These are phyloP conservation scores for Pulicaria dysenterica DNA, from an alignment of 129 eudicot genomes.

Conservation along the genomic window DNA sequence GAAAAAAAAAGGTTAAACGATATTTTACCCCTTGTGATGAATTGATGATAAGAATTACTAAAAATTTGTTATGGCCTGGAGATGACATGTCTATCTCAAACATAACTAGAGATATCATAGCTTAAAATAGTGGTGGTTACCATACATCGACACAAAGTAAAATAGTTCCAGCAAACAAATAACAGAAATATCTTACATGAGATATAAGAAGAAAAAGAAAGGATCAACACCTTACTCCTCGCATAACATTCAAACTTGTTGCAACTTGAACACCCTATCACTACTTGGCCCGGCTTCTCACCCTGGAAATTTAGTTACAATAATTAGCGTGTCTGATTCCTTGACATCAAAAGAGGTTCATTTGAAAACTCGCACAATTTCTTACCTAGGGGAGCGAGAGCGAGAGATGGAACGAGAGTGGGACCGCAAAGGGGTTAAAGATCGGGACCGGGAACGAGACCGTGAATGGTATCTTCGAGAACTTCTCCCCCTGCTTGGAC, in stretches of 20 bases:
- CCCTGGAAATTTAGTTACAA: slow-evolving; percentile 48
- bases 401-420: slow-evolving; percentile 52
- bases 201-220: slow-evolving; percentile 6
- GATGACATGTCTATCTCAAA: background rate
- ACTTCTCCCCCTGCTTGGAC: slow-evolving; percentile 76
- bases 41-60: too few relatives aligned
- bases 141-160: background rate
- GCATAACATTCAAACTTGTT: slow-evolving; percentile 17
- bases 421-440: slow-evolving; percentile 37
- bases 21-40: too few relatives aligned
- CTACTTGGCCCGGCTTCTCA: slow-evolving; percentile 69
- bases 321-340: background rate
- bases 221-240: slow-evolving; percentile 1
- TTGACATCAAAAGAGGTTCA: slow-evolving; percentile 14
- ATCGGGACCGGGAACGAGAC: slow-evolving; percentile 58
- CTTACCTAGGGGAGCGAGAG: slow-evolving; percentile 76
- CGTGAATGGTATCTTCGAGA: slow-evolving; percentile 60
- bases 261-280: slow-evolving; percentile 28
- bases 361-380: slow-evolving; percentile 1
- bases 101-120: background rate
- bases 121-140: background rate
- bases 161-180: slow-evolving; percentile 21
- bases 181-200: slow-evolving; percentile 22
- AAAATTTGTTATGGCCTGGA: too few relatives aligned
- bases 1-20: too few relatives aligned